A percentile compares a stretch with the other conserved stretches of the same genome.
These are phyloP conservation scores for Epichloe hybrida DNA, from an alignment of 2,329 filamentous ascomycete species.

Conservation along the genomic window DNA sequence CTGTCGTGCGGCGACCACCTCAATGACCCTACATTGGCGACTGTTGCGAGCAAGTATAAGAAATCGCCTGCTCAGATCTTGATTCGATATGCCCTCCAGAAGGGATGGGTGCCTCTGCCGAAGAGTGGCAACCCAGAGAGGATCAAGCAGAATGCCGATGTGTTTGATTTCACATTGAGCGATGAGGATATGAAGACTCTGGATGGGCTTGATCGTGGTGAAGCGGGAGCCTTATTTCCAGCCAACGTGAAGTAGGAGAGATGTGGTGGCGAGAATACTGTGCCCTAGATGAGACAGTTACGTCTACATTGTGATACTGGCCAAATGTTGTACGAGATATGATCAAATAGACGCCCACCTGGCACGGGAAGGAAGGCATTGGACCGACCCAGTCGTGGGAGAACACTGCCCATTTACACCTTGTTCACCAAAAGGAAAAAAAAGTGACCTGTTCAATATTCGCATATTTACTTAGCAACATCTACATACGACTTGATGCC, in stretches of 20 bases:
- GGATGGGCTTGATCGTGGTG: conserved; percentile 17
- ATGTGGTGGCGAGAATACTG: background rate
- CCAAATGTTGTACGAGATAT: background rate
- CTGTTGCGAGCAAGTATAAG: conserved; percentile 43
- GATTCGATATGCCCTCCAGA: conserved; percentile 57
- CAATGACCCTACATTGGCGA: conserved; percentile 41
- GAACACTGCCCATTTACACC: too few relatives aligned
- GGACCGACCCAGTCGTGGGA: too few relatives aligned
- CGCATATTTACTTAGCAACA: background rate
- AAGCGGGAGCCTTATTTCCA: conserved; percentile 17
- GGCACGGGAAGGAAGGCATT: too few relatives aligned
- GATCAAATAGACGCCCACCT: too few relatives aligned
- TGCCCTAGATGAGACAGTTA: background rate
- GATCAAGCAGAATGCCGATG: conserved; percentile 45
- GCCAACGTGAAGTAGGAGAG: conserved; percentile 13
- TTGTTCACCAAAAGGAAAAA: too few relatives aligned
- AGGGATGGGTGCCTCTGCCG: conserved; percentile 53
- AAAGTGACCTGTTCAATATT: too few relatives aligned
- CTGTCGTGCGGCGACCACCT: conserved; percentile 20
- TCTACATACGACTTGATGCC: conserved; percentile 8
- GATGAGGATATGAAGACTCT: conserved; percentile 38
- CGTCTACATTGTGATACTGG: background rate
- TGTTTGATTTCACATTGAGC: conserved; percentile 46
- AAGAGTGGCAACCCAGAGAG: conserved; percentile 48
- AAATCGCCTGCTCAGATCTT: conserved; percentile 53